Conservation (phyloP, 2,329 filamentous ascomycete species). For the Fusarium veterinarium region DNA sequence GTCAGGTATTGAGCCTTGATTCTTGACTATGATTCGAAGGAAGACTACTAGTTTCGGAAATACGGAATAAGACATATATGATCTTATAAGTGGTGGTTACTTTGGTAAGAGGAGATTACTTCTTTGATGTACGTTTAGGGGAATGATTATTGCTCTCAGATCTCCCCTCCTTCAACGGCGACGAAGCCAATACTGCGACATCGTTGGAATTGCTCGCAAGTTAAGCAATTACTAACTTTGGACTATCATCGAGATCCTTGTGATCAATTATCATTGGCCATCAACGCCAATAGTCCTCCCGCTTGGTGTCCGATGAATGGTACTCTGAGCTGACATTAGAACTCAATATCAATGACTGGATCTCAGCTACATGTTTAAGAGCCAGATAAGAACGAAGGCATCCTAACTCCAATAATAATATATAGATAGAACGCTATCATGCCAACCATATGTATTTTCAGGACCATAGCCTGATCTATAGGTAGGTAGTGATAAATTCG, state of each 20-base stretch:
- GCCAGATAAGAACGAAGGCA: too few species aligned
- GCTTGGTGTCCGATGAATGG: neutral
- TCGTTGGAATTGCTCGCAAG: neutral
- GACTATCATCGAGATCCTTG: too few species aligned
- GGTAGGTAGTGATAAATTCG: neutral
- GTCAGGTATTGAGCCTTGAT: neutral
- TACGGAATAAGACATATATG: neutral
- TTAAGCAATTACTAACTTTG: too few species aligned
- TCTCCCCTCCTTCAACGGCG: neutral
- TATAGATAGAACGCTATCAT: neutral
- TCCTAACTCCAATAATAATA: rapidly evolving
- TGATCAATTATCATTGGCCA: neutral
- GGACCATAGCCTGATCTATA: neutral
- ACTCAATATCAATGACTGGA: neutral
- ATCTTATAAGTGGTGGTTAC: neutral
- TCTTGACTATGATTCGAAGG: neutral
- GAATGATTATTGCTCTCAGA: neutral
- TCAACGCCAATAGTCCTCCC: rapidly evolving
- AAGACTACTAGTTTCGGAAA: neutral
- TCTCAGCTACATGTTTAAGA: neutral
- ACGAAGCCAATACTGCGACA: neutral
- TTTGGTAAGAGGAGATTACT: neutral
- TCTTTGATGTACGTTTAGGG: neutral
- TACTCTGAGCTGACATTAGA: neutral
- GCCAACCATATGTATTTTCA: neutral